phyloP scores from a whole-genome alignment of 2,329 filamentous ascomycete species.

The Phialophora verrucosa region DNA sequence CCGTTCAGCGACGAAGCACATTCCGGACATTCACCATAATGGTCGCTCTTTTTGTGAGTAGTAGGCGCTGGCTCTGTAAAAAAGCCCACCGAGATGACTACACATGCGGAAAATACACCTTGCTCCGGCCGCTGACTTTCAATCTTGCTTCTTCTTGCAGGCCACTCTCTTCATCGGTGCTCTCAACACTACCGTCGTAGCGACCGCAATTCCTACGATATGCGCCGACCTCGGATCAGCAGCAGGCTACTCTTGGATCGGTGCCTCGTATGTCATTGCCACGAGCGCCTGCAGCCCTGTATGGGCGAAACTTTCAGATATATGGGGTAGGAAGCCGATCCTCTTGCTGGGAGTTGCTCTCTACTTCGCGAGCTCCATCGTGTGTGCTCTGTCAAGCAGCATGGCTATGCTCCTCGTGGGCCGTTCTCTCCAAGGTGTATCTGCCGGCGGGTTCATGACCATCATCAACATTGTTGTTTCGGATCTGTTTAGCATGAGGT shows the following conservation, averaged over 20 bases:
- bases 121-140: neutral
- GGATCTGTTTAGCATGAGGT: constrained; percentile 60
- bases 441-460: constrained; percentile 58
- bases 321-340: constrained; percentile 69
- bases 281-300: constrained; percentile 57
- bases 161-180: constrained; percentile 63
- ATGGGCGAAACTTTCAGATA: constrained; percentile 70
- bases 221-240: constrained; percentile 49
- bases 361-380: constrained; percentile 56
- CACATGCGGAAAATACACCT: neutral
- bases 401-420: constrained; percentile 61
- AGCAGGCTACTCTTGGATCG: constrained; percentile 56
- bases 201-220: constrained; percentile 53
- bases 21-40: constrained; percentile 41
- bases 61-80: constrained; percentile 7
- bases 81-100: neutral
- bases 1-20: constrained; percentile 32
- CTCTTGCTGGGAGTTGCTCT: constrained; percentile 57
- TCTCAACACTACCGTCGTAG: constrained; percentile 60
- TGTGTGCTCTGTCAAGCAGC: constrained; percentile 54
- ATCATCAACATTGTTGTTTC: constrained; percentile 60
- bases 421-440: constrained; percentile 59
- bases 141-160: neutral
- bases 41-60: constrained; percentile 42
- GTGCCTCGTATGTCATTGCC: constrained; percentile 53